Base-by-base conservation (phyloP, 1,139 yeast species). In the Blastobotrys capitulatus region DNA sequence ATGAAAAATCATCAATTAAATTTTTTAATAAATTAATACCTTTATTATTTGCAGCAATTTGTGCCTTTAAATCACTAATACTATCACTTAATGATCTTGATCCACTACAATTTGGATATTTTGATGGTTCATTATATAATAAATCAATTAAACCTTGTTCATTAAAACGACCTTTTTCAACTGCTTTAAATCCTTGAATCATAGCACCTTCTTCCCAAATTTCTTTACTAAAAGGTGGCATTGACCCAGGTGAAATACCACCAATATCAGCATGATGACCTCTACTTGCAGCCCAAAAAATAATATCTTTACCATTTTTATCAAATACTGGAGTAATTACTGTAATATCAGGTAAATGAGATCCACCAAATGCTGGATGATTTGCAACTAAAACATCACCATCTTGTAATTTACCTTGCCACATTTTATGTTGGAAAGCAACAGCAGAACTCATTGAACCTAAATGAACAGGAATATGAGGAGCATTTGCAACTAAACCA, bases 381-480 rank as follows among this genome's bases (percentile, higher is more conserved):
- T 86, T 86, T 1, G 89, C 79, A 6, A 84, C 83, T 31, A 86
- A 65, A 1, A 85, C 92, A 67, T 85, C 94, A 25, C 94, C 94
- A 9, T 78, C 80, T 50, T 76, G 68, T 27, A 78, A 58, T 53
- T 70, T 74, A 12, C 80, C 84, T 51, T 77, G 68, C 89, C 92
- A 84, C 32, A 78, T 52, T 40, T 79, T 73, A 38, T 77, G 77
- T 65, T 85, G 92, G 9, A 79, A 82, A 47, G 78, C 76, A 9
- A 85, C 86, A n/a, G 90, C 88, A 47, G 85, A 82, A 1, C 90
- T 83, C 95, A 86, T 86, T 2, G 95, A 86, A 1, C 95, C 95
- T 53, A 86, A 69, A 63, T 86, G 95, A 40, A 86, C 90, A 0
- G 95, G 95, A 47, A 86, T 86, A 65, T 86, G 94, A 0, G 94